Percentiles rank a stretch among this genome's conserved stretches.
phyloP scores from a whole-genome alignment of 352 stramenopile species.

The Phytophthora pistaciae region DNA sequence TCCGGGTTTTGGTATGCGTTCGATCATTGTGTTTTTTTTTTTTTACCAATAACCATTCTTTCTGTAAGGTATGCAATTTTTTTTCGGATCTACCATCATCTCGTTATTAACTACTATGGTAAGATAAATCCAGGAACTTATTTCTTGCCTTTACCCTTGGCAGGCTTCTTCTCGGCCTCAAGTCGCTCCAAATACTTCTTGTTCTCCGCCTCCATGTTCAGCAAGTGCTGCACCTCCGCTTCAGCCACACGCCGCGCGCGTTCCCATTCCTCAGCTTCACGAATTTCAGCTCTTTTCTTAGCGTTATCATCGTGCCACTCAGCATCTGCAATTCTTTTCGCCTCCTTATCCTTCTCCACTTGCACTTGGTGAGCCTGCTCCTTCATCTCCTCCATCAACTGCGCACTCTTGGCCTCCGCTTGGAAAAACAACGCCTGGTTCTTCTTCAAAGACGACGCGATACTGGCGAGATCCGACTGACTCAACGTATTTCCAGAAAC shows the following conservation, averaged over 20 bases:
- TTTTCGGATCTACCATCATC: too few relatives aligned
- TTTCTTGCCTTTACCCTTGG: constrained; percentile 71
- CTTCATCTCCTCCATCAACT: constrained; percentile 36
- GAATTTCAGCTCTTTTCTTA: constrained; percentile 50
- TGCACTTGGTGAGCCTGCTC: constrained; percentile 38
- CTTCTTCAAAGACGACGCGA: constrained; percentile 46
- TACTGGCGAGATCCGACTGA: constrained; percentile 57
- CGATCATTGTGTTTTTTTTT: too few relatives aligned
- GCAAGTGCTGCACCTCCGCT: constrained; percentile 50
- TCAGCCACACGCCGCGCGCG: constrained; percentile 48
- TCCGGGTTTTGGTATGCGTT: too few relatives aligned
- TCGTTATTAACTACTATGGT: too few relatives aligned
- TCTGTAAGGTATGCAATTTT: too few relatives aligned
- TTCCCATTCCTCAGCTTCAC: constrained; percentile 62
- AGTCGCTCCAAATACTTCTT: constrained; percentile 60
- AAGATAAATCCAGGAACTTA: constrained; percentile 7
- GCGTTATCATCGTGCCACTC: constrained; percentile 69
- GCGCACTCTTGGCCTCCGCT: constrained; percentile 36
- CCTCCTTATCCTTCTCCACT: constrained; percentile 42
- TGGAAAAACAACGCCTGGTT: constrained; percentile 50
- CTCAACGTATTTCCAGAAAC: constrained; percentile 54
- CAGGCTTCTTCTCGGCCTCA: constrained; percentile 52
- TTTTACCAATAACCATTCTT: too few relatives aligned
- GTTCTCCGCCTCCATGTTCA: constrained; percentile 65
- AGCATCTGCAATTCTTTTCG: constrained; percentile 49